These are phyloP conservation scores for Salix arbutifolia DNA, from an alignment of 345 rosid species.

Conservation along the genomic window DNA sequence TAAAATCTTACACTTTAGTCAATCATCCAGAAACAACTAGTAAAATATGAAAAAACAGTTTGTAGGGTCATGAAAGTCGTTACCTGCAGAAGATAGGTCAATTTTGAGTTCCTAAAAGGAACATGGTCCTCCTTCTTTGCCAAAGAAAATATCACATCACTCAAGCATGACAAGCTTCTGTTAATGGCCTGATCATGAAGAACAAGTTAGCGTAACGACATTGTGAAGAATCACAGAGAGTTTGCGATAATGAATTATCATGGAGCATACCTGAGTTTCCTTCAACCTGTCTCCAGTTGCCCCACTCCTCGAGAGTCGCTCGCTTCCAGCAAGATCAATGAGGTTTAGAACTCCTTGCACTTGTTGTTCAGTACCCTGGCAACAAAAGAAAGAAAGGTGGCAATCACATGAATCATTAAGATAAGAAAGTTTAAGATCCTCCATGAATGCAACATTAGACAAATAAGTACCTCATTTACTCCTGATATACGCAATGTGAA, in stretches of 20 bases:
- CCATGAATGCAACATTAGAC: background rate
- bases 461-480: slow-evolving; percentile 60
- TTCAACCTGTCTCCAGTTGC: slow-evolving; percentile 88
- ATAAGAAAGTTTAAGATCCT: background rate
- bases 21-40: background rate
- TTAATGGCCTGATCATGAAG: slow-evolving; percentile 67
- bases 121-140: slow-evolving; percentile 95
- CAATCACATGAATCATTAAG: slow-evolving; percentile 1
- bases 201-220: background rate
- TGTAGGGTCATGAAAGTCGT: background rate
- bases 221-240: background rate
- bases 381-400: slow-evolving; percentile 16
- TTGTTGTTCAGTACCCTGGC: slow-evolving; percentile 81
- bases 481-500: slow-evolving; percentile 82
- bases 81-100: slow-evolving; percentile 95
- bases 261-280: slow-evolving; percentile 74
- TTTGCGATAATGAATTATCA: background rate
- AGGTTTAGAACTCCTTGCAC: slow-evolving; percentile 90
- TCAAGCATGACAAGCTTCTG: slow-evolving; percentile 74
- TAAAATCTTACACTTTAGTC: background rate
- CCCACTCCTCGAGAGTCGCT: slow-evolving; percentile 83
- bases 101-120: slow-evolving; percentile 86
- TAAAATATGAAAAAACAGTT: background rate
- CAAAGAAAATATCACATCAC: slow-evolving; percentile 85
- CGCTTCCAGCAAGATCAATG: slow-evolving; percentile 97